phyloP scores from a whole-genome alignment of 345 rosid species.

The Streptanthus diversifolius region DNA sequence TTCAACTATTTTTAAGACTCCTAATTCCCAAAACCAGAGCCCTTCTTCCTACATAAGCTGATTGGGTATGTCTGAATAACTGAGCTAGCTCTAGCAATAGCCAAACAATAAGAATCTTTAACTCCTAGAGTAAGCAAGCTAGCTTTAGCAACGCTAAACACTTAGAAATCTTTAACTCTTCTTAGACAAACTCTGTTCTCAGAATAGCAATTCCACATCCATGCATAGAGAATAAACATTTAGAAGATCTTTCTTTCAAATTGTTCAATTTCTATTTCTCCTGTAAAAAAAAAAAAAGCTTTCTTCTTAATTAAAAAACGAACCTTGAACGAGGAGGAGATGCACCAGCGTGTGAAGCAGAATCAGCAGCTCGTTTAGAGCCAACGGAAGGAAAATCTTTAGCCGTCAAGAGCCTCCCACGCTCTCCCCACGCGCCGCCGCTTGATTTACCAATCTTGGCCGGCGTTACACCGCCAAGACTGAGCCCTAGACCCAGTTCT shows the following conservation, averaged over 20 bases:
- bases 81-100: neutral
- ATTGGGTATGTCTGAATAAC: neutral
- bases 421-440: conserved; percentile 57
- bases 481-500: conserved; percentile 65
- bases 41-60: neutral
- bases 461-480: conserved; percentile 54
- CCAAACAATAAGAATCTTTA: neutral
- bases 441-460: conserved; percentile 39
- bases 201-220: conserved; percentile 7
- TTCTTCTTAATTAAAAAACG: neutral
- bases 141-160: neutral
- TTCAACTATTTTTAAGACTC: neutral
- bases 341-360: conserved; percentile 55
- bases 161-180: neutral
- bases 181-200: neutral
- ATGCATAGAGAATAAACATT: neutral
- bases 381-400: conserved; percentile 68
- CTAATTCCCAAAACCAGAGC: neutral
- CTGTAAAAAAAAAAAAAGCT: conserved; percentile 8
- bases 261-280: neutral
- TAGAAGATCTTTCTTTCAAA: neutral
- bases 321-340: conserved; percentile 69
- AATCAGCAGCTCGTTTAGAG: conserved; percentile 67
- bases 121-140: neutral
- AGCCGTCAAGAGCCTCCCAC: conserved; percentile 74